Conservation (phyloP, 2,329 filamentous ascomycete genomes). For the Colletotrichum coccodes region DNA sequence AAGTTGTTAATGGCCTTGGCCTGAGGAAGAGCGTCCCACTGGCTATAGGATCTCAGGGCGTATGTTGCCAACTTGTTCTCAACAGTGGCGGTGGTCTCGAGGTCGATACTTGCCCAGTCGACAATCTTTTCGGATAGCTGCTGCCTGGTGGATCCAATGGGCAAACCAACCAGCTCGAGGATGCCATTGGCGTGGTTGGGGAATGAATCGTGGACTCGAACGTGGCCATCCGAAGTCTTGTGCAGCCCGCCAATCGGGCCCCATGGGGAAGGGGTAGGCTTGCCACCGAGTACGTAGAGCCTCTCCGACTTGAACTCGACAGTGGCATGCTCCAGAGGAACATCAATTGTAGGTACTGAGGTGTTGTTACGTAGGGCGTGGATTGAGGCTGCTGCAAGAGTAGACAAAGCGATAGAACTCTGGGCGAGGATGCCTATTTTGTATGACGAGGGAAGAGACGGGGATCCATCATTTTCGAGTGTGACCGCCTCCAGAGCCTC, state of each 20-base stretch:
- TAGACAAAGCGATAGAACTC: conserved; percentile 59
- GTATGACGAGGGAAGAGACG: conserved; percentile 57
- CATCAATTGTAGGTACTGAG: conserved; percentile 48
- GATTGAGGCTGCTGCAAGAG: conserved; percentile 59
- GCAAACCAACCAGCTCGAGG: conserved; percentile 53
- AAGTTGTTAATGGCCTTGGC: conserved; percentile 53
- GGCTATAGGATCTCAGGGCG: conserved; percentile 56
- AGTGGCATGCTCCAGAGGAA: conserved; percentile 56
- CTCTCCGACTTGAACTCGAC: conserved; percentile 65
- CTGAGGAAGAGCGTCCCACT: conserved; percentile 64
- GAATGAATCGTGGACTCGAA: conserved; percentile 66
- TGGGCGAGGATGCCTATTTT: conserved; percentile 65
- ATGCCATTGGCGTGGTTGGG: conserved; percentile 58
- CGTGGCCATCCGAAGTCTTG: conserved; percentile 58
- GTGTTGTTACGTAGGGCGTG: conserved; percentile 45
- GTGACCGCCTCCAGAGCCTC: not conserved
- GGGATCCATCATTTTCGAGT: not conserved
- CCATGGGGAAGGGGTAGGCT: conserved; percentile 45
- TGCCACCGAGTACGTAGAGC: conserved; percentile 55
- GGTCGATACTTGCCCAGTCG: conserved; percentile 54
- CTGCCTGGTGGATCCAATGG: conserved; percentile 40
- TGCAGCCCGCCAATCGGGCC: conserved; percentile 62
- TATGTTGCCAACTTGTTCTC: conserved; percentile 55
- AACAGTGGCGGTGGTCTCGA: conserved; percentile 56
- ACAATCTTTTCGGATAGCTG: not conserved